A percentile compares a stretch with the other conserved stretches of the same genome.
Conservation (phyloP, 176 grass and related monocot genomes). For the Oryza officinalis region DNA sequence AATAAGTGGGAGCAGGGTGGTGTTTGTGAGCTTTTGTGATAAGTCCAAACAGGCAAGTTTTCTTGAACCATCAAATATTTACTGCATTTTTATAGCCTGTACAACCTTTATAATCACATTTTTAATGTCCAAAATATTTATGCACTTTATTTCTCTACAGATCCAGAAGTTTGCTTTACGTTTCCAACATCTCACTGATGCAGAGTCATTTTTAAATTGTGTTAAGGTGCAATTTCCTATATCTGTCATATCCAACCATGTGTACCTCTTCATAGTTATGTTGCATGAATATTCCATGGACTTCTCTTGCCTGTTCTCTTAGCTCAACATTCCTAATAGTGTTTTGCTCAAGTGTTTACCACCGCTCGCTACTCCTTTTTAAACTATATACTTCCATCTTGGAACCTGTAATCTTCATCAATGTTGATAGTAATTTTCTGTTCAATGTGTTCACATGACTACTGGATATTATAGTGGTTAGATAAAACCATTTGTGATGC, state of each 20-base stretch:
- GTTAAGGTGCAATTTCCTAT: conserved; percentile 51
- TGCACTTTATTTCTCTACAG: conserved; percentile 41
- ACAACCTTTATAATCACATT: conserved; percentile 1
- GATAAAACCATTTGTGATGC: conserved; percentile 14
- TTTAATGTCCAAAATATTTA: conserved; percentile 30
- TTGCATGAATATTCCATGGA: not conserved
- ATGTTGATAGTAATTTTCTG: not conserved
- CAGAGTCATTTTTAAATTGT: conserved; percentile 72
- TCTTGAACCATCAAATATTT: conserved; percentile 25
- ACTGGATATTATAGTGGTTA: not conserved
- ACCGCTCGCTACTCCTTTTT: not conserved
- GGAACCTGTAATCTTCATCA: conserved; percentile 19
- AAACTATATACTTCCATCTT: conserved; percentile 3
- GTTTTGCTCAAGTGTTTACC: not conserved
- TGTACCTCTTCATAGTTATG: not conserved
- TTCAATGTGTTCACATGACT: not conserved
- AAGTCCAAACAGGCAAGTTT: conserved; percentile 60
- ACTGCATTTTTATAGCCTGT: conserved; percentile 11
- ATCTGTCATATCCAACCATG: conserved; percentile 13
- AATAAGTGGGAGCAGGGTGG: conserved; percentile 69
- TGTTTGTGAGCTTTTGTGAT: conserved; percentile 85
- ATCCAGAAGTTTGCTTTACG: conserved; percentile 89
- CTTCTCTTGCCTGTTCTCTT: conserved; percentile 7
- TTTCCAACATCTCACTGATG: conserved; percentile 55
- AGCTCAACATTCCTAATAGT: not conserved